These are phyloP conservation scores for Rhodomyrtus psidioides DNA, from an alignment of 441 rosid genomes.

Conservation along the genomic window DNA sequence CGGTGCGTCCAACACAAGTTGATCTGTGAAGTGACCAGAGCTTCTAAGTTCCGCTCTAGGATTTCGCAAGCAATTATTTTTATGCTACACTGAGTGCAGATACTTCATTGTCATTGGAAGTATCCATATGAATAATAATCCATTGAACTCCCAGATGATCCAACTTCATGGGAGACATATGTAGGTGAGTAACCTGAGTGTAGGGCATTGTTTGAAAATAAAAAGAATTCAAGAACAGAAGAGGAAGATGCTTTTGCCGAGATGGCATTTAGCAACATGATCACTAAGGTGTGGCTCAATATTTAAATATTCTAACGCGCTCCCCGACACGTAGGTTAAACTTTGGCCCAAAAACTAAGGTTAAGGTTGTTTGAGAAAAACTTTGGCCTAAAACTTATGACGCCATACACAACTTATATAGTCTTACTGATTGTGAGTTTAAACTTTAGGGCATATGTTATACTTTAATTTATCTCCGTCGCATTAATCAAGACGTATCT, in stretches of 20 bases:
- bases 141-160: background rate
- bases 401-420: too few species aligned
- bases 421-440: too few species aligned
- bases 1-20: background rate
- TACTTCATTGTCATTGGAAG: constrained; percentile 30
- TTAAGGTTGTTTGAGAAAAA: too few species aligned
- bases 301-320: too few species aligned
- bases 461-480: too few species aligned
- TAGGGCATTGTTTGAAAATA: background rate
- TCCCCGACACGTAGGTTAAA: too few species aligned
- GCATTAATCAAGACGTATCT: too few species aligned
- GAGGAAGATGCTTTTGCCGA: background rate
- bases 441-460: too few species aligned
- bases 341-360: too few species aligned
- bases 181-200: background rate
- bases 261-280: background rate
- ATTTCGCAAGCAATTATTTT: background rate
- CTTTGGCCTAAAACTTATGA: too few species aligned
- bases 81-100: background rate
- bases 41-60: background rate
- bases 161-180: background rate
- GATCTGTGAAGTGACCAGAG: background rate
- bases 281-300: too few species aligned
- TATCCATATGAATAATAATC: constrained; percentile 4
- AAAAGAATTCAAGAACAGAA: background rate